phyloP scores from a whole-genome alignment of 345 rosid species.

The Mercurialis annua region DNA sequence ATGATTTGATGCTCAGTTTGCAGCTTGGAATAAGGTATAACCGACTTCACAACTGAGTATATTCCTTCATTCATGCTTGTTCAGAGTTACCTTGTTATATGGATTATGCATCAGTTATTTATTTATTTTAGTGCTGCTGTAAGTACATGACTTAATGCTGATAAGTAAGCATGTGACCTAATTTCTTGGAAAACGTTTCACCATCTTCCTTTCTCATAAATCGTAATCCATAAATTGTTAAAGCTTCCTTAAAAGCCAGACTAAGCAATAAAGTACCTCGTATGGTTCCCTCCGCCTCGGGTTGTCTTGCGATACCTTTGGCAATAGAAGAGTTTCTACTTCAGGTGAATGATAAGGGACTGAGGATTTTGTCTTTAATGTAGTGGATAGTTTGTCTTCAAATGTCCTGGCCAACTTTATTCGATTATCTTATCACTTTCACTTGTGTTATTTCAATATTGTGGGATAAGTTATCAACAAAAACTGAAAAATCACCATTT shows the following conservation, averaged over 20 bases:
- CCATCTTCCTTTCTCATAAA: conserved; percentile 7
- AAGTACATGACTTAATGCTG: too few species aligned
- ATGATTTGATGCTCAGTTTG: conserved; percentile 91
- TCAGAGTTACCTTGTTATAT: background rate
- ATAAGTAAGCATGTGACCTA: background rate
- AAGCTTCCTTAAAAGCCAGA: background rate
- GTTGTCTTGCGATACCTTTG: background rate
- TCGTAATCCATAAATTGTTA: background rate
- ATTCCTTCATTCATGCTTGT: background rate
- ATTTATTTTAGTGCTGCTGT: background rate
- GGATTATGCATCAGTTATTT: background rate
- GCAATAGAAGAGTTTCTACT: background rate
- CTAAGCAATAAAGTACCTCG: background rate
- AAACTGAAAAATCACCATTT: conserved; percentile 1
- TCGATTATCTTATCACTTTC: background rate
- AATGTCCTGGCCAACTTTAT: background rate
- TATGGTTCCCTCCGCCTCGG: background rate
- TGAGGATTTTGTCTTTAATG: background rate
- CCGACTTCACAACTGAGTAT: background rate
- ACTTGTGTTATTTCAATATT: background rate
- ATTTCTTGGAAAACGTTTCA: conserved; percentile 5
- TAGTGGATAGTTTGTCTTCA: background rate
- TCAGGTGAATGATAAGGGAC: conserved; percentile 1
- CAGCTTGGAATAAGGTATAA: conserved; percentile 92
- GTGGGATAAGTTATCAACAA: background rate